phyloP scores from a whole-genome alignment of 176 grass and related monocot species.

The Cenchrus fungigraminus region DNA sequence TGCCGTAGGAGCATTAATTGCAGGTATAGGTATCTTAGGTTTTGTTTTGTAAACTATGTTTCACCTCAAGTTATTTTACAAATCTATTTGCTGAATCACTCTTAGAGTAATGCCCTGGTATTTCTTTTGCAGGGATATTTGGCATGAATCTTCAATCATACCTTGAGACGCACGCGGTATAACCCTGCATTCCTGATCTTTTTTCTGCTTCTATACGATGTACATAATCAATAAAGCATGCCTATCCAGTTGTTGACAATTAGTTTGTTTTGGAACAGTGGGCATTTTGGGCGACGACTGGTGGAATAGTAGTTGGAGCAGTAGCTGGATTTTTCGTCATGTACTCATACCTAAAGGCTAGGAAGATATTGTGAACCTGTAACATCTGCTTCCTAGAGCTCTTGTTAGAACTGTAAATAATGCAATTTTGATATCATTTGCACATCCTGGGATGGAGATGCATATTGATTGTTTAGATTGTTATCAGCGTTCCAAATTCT shows the following conservation, averaged over 20 bases:
- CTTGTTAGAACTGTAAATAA: constrained; percentile 50
- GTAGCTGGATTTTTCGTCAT: constrained; percentile 78
- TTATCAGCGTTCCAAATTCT: background rate
- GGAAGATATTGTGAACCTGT: constrained; percentile 74
- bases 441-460: background rate
- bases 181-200: constrained; percentile 24
- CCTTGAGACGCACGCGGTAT: constrained; percentile 83
- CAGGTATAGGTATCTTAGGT: constrained; percentile 63
- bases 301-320: constrained; percentile 87
- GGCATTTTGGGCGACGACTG: constrained; percentile 90
- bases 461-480: background rate
- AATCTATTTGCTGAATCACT: background rate
- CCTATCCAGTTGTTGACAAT: background rate
- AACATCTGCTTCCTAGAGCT: background rate
- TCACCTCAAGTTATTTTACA: background rate
- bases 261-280: constrained; percentile 65
- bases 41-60: constrained; percentile 18
- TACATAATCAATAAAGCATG: background rate
- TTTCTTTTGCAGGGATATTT: constrained; percentile 77
- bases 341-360: constrained; percentile 81
- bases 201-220: constrained; percentile 20
- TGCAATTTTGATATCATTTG: constrained; percentile 40
- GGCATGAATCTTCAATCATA: constrained; percentile 96
- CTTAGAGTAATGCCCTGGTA: background rate
- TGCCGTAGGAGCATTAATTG: constrained; percentile 87